phyloP scores from a whole-genome alignment of 371 early-diverging fungal genomes.

The Syncephalastrum contaminatum region DNA sequence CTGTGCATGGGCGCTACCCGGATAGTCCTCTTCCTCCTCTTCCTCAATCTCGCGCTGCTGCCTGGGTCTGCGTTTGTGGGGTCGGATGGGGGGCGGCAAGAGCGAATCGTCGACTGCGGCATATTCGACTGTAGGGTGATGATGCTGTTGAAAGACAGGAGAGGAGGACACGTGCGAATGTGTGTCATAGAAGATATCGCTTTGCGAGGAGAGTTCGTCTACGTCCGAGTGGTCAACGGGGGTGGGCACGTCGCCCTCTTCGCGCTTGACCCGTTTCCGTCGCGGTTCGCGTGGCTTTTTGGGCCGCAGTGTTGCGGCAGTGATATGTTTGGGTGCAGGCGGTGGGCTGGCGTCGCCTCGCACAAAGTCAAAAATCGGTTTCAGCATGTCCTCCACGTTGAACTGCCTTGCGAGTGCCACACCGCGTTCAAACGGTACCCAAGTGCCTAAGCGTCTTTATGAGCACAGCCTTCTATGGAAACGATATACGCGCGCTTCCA shows the following conservation, averaged over 20 bases:
- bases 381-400: conserved; percentile 38
- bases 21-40: conserved; percentile 19
- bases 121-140: background rate
- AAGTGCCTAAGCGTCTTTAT: conserved; percentile 40
- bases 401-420: conserved; percentile 61
- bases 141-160: background rate
- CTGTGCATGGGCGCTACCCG: conserved; percentile 27
- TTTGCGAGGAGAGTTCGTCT: background rate
- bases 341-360: conserved; percentile 41
- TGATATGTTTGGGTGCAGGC: conserved; percentile 52
- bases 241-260: conserved; percentile 16
- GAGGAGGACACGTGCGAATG: background rate
- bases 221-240: conserved; percentile 6
- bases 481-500: conserved; percentile 25
- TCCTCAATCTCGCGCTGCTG: conserved; percentile 11
- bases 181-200: background rate
- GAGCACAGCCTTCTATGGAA: background rate
- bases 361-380: conserved; percentile 41
- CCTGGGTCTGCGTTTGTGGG: background rate
- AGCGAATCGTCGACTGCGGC: background rate
- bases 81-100: background rate
- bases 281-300: conserved; percentile 34
- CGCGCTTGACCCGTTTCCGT: conserved; percentile 24
- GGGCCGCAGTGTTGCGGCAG: conserved; percentile 34
- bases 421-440: conserved; percentile 86